phyloP scores from a whole-genome alignment of 2,329 filamentous ascomycete genomes.

The Proliferodiscus dingleyae region DNA sequence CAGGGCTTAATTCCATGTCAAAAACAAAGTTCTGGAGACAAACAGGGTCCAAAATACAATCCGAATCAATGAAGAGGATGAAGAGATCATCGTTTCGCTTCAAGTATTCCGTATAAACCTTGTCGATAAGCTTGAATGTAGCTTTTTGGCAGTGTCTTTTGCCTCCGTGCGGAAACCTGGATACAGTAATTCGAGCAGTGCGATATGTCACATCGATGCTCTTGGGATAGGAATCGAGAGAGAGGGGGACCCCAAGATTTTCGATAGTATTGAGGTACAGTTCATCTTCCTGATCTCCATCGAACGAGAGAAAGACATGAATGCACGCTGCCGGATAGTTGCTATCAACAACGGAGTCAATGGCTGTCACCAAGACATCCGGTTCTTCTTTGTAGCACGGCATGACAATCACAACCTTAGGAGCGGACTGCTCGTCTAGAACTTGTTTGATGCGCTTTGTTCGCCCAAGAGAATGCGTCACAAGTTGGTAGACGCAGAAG shows the following conservation, averaged over 20 bases:
- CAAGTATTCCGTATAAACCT: constrained; percentile 82
- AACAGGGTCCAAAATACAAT: constrained; percentile 86
- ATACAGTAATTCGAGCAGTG: constrained; percentile 80
- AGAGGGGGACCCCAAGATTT: constrained; percentile 75
- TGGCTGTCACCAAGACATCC: constrained; percentile 74
- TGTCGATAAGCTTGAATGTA: constrained; percentile 90
- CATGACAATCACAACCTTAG: constrained; percentile 95
- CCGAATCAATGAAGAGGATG: constrained; percentile 94
- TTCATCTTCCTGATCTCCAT: constrained; percentile 84
- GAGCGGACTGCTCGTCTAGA: constrained; percentile 78
- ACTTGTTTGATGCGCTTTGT: constrained; percentile 77
- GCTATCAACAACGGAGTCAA: constrained; percentile 88
- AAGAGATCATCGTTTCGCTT: constrained; percentile 88
- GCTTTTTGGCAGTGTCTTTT: constrained; percentile 92
- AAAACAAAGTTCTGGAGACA: constrained; percentile 98
- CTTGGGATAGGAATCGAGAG: constrained; percentile 72
- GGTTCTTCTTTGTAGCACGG: constrained; percentile 92
- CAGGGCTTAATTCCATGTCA: constrained; percentile 96
- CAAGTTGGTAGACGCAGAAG: constrained; percentile 86
- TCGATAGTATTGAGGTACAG: constrained; percentile 83
- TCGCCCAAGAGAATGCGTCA: constrained; percentile 80
- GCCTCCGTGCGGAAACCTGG: constrained; percentile 86
- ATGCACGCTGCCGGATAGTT: constrained; percentile 91
- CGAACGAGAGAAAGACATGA: constrained; percentile 93
- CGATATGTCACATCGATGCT: constrained; percentile 89